Percentiles rank a stretch among this genome's conserved stretches.
These are phyloP conservation scores for Kodamaea kakaduensis DNA, from an alignment of 805 yeast species.

Conservation along the genomic window DNA sequence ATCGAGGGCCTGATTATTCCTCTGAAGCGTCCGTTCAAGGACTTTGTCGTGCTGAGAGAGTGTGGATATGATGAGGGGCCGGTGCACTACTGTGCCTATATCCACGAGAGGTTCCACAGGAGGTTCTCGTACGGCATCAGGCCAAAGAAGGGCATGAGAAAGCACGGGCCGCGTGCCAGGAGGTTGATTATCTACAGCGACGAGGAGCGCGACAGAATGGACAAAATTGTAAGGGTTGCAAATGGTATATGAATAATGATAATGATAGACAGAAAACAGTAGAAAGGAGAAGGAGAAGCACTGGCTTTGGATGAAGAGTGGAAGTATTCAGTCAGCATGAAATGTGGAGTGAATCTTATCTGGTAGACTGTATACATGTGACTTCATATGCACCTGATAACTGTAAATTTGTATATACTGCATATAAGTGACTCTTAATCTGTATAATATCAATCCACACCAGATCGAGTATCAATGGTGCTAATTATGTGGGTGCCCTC, in stretches of 20 bases:
- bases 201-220: conserved; percentile 3
- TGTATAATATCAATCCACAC: no score
- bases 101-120: conserved; percentile 9
- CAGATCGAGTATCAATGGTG: no score
- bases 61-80: conserved; percentile 1
- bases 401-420: no score
- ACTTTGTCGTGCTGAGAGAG: conserved; percentile 7
- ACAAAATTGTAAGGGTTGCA: not conserved
- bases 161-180: conserved; percentile 2
- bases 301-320: no score
- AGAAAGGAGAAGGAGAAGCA: not conserved
- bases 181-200: conserved; percentile 5
- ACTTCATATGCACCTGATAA: no score
- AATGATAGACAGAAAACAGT: not conserved
- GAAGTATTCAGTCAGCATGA: no score
- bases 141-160: not conserved
- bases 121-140: conserved; percentile 5
- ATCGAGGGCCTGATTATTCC: conserved; percentile 12
- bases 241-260: not conserved
- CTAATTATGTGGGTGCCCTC: no score
- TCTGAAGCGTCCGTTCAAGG: conserved; percentile 11
- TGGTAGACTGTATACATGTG: no score
- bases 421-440: no score
- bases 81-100: conserved; percentile 8
- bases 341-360: no score